Evolutionary conservation across 2,329 filamentous ascomycete genomes (phyloP), one percentile per base, ranked within the genome.

Genomic region (Fusarium stilboides): DNA sequence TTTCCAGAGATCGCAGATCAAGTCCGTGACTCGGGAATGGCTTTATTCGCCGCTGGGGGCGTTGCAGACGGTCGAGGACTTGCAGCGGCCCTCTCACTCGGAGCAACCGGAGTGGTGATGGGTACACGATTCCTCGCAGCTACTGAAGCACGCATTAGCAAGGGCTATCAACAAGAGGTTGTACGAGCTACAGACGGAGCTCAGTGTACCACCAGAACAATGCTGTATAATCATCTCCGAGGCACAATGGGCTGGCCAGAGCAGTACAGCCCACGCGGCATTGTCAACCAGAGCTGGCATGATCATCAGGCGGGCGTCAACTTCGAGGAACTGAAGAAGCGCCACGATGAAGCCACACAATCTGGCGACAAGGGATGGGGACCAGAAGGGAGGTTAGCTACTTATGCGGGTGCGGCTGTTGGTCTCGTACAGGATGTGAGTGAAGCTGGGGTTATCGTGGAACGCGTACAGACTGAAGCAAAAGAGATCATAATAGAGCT

Each of bases 111-210:
- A 0, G 82, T 85, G 0, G 87, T 83, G 0, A 83, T 92, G 81
- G 91, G 91, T 0, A 92, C 90, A 1, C 82, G 89, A 9, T 89
- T 91, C 58, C 82, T 92, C 1, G 88, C 88, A 0, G 71, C 80
- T 1, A 71, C 59, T 0, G 82, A 84, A 67, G 75, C 82, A 1
- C 77, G 80, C 8, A 79, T 84, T 36, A 74, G 68, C 49, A 76
- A 75, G 56, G 81, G 80, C 1, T 84, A 84, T 45, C 82, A 81
- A 51, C 67, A 79, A n/a, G 82, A 82, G 52, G 76, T 84, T 1
- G 61, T 84, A 1, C 75, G 78, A 2, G 81, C 82, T 0, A 63
- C 67, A 2, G 81, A 84, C 36, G 82, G 82, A 9, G 82, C 77
- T 1, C 68, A 56, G 13, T 75, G 63, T 13, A 84, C 82, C 10